Evolutionary conservation across 345 rosid species (phyloP).

Genomic region (Pistacia atlantica): DNA sequence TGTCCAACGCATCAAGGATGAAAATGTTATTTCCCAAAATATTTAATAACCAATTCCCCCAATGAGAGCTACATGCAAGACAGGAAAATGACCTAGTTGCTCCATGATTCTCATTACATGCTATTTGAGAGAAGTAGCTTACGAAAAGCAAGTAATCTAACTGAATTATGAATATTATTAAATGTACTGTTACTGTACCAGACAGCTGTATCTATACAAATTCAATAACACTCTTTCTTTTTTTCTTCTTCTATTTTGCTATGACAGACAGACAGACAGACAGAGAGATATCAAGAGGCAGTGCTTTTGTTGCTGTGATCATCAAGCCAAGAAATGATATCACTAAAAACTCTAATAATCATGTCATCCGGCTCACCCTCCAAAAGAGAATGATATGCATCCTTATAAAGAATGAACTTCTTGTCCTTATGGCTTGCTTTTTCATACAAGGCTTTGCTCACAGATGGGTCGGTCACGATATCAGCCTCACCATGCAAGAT

Average conservation of each 20-base stretch:
- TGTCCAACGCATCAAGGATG: no score
- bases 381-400: conserved; percentile 71
- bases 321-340: conserved; percentile 83
- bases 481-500: conserved; percentile 91
- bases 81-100: no score
- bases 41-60: no score
- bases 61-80: no score
- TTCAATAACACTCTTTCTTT: background rate
- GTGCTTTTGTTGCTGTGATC: conserved; percentile 36
- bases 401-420: conserved; percentile 61
- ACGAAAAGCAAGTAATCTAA: background rate
- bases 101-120: no score
- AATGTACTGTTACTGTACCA: background rate
- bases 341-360: conserved; percentile 62
- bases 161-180: background rate
- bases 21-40: no score
- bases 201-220: background rate
- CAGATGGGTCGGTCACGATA: conserved; percentile 80
- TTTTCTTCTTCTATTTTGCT: background rate
- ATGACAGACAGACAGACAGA: background rate
- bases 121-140: no score
- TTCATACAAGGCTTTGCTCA: conserved; percentile 78
- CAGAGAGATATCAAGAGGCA: background rate
- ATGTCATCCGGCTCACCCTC: conserved; percentile 93
- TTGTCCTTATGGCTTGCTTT: conserved; percentile 84